Percentiles rank a stretch among this genome's conserved stretches.
phyloP scores from a whole-genome alignment of 768 basidiomycete genomes.

The Suillus luteus region DNA sequence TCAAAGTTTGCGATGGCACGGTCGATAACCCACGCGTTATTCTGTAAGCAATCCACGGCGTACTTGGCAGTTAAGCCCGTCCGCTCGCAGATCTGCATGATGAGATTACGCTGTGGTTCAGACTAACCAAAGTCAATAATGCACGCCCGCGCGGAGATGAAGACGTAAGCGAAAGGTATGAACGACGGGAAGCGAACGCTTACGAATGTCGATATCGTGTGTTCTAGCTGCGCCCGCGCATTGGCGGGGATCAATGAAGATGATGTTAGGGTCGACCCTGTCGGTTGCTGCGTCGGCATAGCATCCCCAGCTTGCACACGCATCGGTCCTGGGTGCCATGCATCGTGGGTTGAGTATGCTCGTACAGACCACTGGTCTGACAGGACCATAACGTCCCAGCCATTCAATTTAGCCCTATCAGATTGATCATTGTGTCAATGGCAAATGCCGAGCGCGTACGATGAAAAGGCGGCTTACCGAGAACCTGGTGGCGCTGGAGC shows the following conservation, averaged over 20 bases:
- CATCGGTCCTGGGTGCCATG: conserved; percentile 78
- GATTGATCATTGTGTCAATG: conserved; percentile 17
- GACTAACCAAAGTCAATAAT: conserved; percentile 43
- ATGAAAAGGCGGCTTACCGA: conserved; percentile 54
- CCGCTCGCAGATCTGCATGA: conserved; percentile 66
- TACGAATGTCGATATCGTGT: conserved; percentile 59
- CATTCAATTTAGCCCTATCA: conserved; percentile 69
- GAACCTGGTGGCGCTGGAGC: conserved; percentile 81
- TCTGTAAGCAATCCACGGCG: conserved; percentile 81
- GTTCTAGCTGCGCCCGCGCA: conserved; percentile 43
- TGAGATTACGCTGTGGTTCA: conserved; percentile 67
- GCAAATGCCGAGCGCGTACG: conserved; percentile 13
- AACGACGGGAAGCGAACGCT: conserved; percentile 30
- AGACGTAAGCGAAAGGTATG: conserved; percentile 18
- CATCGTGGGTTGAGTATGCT: conserved; percentile 78
- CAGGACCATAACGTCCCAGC: conserved; percentile 89
- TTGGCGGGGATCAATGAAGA: conserved; percentile 35
- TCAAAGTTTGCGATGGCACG: conserved; percentile 85
- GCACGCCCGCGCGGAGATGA: conserved; percentile 18
- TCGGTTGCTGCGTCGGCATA: conserved; percentile 22
- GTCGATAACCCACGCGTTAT: conserved; percentile 83
- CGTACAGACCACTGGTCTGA: conserved; percentile 88
- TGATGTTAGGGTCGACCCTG: conserved; percentile 27
- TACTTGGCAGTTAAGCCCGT: conserved; percentile 82
- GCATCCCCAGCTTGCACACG: conserved; percentile 58